A percentile compares a stretch with the other conserved stretches of the same genome.
Evolutionary conservation across 208 protist genomes (phyloP).

Genomic region (Eutreptiella sp.): DNA sequence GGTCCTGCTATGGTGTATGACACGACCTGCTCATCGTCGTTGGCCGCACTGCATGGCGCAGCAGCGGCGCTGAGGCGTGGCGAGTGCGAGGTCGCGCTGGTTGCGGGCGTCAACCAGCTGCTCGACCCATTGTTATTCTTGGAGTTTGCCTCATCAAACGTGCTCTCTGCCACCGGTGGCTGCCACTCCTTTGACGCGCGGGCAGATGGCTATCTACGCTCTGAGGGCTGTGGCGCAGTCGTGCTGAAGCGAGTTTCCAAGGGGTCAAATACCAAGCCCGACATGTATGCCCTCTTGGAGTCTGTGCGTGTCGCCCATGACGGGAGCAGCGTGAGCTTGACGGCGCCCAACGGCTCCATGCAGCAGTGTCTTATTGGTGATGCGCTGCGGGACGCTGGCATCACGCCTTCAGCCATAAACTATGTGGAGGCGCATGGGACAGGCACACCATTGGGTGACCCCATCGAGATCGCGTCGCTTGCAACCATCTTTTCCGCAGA

Average conservation of each 20-base stretch:
- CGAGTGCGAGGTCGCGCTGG: conserved; percentile 10
- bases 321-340: conserved; percentile 33
- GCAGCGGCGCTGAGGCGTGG: conserved; percentile 26
- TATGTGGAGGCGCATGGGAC: conserved; percentile 50
- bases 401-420: conserved; percentile 27
- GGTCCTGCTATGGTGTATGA: conserved; percentile 57
- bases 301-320: conserved; percentile 47
- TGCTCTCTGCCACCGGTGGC: conserved; percentile 40
- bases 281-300: conserved; percentile 31
- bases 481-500: background rate
- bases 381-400: conserved; percentile 15
- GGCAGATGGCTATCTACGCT: conserved; percentile 62
- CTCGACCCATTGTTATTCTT: conserved; percentile 26
- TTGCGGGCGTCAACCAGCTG: conserved; percentile 39
- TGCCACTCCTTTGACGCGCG: conserved; percentile 59
- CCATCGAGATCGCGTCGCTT: conserved; percentile 40
- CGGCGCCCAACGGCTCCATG: conserved; percentile 34
- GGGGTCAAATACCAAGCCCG: background rate
- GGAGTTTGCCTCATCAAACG: conserved; percentile 31
- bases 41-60: conserved; percentile 55
- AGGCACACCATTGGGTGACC: conserved; percentile 44
- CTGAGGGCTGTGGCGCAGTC: conserved; percentile 52
- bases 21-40: conserved; percentile 62
- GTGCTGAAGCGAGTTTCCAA: conserved; percentile 39
- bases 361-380: conserved; percentile 34